These are phyloP conservation scores for Saccharum officinarum DNA, from an alignment of 176 grass and related monocot genomes.

Conservation along the genomic window DNA sequence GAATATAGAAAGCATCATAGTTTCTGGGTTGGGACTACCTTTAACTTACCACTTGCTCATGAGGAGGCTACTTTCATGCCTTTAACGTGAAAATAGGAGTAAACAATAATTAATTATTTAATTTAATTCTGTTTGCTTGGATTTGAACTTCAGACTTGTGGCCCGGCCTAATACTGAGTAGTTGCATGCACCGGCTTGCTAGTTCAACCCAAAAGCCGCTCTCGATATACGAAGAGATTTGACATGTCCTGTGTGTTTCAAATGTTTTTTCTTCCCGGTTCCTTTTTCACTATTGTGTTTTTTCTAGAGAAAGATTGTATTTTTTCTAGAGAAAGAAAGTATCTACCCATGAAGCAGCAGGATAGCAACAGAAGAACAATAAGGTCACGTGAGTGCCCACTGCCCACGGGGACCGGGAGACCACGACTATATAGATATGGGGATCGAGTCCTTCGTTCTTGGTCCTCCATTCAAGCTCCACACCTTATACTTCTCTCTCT, in stretches of 20 bases:
- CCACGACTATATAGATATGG: slow-evolving; percentile 46
- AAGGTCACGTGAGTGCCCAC: slow-evolving; percentile 49
- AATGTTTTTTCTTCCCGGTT: not conserved
- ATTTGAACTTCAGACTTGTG: too few relatives aligned
- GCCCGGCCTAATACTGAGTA: too few relatives aligned
- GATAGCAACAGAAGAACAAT: slow-evolving; percentile 42
- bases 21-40: too few relatives aligned
- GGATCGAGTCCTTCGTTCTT: slow-evolving; percentile 29
- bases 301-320: not conserved
- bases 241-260: not conserved
- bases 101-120: too few relatives aligned
- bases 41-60: not conserved
- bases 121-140: too few relatives aligned
- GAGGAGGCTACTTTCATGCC: not conserved
- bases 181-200: too few relatives aligned
- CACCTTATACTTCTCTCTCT: not conserved
- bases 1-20: too few relatives aligned
- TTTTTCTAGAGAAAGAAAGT: not conserved
- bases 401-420: not conserved
- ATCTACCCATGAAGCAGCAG: not conserved
- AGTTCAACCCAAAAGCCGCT: too few relatives aligned
- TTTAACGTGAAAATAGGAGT: too few relatives aligned
- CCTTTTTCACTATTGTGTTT: not conserved
- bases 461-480: slow-evolving; percentile 42
- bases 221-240: too few relatives aligned